These are phyloP conservation scores for Chlamydomonas sp. DNA, from an alignment of 139 green algal genomes.

Conservation along the genomic window DNA sequence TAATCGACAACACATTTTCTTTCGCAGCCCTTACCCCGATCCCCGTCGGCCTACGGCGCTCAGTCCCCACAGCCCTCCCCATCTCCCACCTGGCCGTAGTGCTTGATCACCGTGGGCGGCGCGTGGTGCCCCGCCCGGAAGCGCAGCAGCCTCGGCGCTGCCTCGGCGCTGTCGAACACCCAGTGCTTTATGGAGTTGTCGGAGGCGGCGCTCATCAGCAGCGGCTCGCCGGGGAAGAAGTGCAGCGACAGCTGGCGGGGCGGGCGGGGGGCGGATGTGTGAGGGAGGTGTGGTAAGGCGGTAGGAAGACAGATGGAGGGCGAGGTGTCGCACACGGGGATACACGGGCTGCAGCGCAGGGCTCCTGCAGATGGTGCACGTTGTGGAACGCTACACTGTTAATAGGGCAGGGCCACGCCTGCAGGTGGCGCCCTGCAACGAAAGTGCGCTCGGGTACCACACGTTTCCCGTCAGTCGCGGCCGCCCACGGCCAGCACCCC, in stretches of 20 bases:
- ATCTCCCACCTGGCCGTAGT: slow-evolving; percentile 74
- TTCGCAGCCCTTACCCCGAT: not conserved
- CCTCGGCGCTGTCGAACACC: slow-evolving; percentile 88
- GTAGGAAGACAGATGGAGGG: not conserved
- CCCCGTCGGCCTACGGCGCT: not conserved
- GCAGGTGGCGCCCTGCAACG: too few species aligned
- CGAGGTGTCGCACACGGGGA: not conserved
- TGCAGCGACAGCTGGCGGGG: slow-evolving; percentile 77
- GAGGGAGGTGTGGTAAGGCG: not conserved
- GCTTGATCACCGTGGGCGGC: slow-evolving; percentile 78
- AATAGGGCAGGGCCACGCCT: too few species aligned
- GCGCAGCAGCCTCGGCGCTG: slow-evolving; percentile 79
- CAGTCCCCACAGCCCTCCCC: not conserved
- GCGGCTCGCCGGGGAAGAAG: slow-evolving; percentile 82
- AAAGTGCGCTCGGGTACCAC: too few species aligned
- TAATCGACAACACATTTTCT: too few species aligned
- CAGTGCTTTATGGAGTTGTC: slow-evolving; percentile 98
- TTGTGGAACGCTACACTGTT: too few species aligned
- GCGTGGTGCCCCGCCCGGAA: slow-evolving; percentile 91
- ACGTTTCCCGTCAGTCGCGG: too few species aligned
- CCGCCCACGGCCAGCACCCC: not conserved
- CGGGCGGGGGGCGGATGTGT: slow-evolving; percentile 36
- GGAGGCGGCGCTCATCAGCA: slow-evolving; percentile 84
- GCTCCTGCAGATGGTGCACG: too few species aligned
- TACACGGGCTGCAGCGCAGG: not conserved